phyloP scores from a whole-genome alignment of 2,329 filamentous ascomycete genomes.

The Aspergillus brunneoviolaceus region DNA sequence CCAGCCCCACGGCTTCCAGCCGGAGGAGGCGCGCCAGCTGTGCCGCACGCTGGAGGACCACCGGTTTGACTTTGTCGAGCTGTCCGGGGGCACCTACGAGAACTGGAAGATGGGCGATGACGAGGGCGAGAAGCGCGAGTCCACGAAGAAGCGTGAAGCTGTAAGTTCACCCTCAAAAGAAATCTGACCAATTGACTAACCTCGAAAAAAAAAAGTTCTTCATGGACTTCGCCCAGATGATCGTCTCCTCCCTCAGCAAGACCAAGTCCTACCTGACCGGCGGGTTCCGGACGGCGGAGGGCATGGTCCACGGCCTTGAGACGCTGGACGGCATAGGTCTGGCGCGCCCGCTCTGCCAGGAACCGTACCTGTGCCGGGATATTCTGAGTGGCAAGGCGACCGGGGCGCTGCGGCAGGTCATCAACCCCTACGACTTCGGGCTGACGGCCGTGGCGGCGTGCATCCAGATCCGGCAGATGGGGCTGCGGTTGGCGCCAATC shows the following conservation, averaged over 20 bases:
- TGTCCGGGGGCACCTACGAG: constrained; percentile 62
- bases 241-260: constrained; percentile 50
- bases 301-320: constrained; percentile 59
- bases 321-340: constrained; percentile 62
- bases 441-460: constrained; percentile 49
- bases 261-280: constrained; percentile 62
- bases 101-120: constrained; percentile 1
- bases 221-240: constrained; percentile 57
- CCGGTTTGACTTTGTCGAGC: constrained; percentile 63
- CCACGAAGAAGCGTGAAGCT: constrained; percentile 56
- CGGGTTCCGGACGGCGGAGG: constrained; percentile 55
- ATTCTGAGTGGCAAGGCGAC: constrained; percentile 40
- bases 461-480: constrained; percentile 54
- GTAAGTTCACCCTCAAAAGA: neutral
- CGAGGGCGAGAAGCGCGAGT: constrained; percentile 45
- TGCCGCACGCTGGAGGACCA: constrained; percentile 38
- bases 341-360: constrained; percentile 54
- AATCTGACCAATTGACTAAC: too few relatives aligned
- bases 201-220: constrained; percentile 46
- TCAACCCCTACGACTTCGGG: constrained; percentile 56
- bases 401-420: constrained; percentile 49
- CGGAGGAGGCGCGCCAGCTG: constrained; percentile 58
- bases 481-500: constrained; percentile 54
- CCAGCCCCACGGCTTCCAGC: constrained; percentile 10
- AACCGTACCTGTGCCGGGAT: constrained; percentile 40